Percentiles rank a stretch among this genome's conserved stretches.
These are phyloP conservation scores for Nidularia sp. DNA, from an alignment of 768 basidiomycete genomes.

Conservation along the genomic window DNA sequence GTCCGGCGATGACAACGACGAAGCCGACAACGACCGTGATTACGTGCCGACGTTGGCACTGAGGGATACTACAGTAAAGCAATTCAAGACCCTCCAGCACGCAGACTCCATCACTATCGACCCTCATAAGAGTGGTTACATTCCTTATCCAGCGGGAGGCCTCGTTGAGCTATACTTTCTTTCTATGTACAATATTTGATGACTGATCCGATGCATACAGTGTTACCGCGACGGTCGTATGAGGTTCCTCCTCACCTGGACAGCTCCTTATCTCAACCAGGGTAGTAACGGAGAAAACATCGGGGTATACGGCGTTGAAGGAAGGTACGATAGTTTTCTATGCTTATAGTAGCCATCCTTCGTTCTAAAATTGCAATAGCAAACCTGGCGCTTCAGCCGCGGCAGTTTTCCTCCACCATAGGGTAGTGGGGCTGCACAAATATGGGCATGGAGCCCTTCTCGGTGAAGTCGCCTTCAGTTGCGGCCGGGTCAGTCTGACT, in stretches of 20 bases:
- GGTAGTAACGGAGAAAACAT: slow-evolving; percentile 24
- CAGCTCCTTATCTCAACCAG: slow-evolving; percentile 19
- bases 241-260: slow-evolving; percentile 32
- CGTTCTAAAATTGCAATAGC: slow-evolving; percentile 14
- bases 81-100: slow-evolving; percentile 18
- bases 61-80: slow-evolving; percentile 17
- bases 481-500: slow-evolving; percentile 20
- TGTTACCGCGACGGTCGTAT: slow-evolving; percentile 32
- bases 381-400: slow-evolving; percentile 43
- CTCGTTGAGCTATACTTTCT: slow-evolving; percentile 12
- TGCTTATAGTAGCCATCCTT: slow-evolving; percentile 1
- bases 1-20: background rate
- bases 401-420: slow-evolving; percentile 30
- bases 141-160: slow-evolving; percentile 38
- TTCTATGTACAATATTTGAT: background rate
- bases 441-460: slow-evolving; percentile 33
- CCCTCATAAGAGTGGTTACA: slow-evolving; percentile 40
- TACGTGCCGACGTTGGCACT: slow-evolving; percentile 24
- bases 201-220: background rate
- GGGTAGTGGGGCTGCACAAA: slow-evolving; percentile 33
- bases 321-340: slow-evolving; percentile 27
- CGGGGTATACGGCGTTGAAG: slow-evolving; percentile 43
- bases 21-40: slow-evolving; percentile 3
- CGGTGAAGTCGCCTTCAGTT: slow-evolving; percentile 31
- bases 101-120: slow-evolving; percentile 35